These are phyloP conservation scores for Scytalidium lignicola DNA, from an alignment of 2,329 filamentous ascomycete species.

Conservation along the genomic window DNA sequence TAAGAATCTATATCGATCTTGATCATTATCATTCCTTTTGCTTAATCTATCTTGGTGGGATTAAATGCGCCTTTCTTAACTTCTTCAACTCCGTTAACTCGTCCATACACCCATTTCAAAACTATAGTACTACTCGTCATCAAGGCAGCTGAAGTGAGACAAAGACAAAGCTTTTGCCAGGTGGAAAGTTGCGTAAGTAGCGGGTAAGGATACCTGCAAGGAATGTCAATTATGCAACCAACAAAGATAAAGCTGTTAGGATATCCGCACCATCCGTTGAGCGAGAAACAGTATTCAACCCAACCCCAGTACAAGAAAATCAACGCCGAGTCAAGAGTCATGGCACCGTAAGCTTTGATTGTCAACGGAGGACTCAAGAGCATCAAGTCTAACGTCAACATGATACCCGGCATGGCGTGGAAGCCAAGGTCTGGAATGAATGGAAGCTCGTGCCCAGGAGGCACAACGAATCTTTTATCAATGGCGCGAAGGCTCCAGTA, in stretches of 20 bases:
- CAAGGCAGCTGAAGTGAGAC: slow-evolving; percentile 60
- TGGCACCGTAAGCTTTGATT: slow-evolving; percentile 48
- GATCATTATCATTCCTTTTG: too few species aligned
- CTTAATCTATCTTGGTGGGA: too few species aligned
- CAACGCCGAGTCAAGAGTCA: slow-evolving; percentile 48
- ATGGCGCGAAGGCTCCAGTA: slow-evolving; percentile 63
- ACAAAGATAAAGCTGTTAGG: neutral
- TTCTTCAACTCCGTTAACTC: slow-evolving; percentile 54
- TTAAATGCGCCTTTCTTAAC: slow-evolving; percentile 32
- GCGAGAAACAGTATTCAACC: slow-evolving; percentile 62
- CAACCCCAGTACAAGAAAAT: slow-evolving; percentile 67
- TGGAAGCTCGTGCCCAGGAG: slow-evolving; percentile 47
- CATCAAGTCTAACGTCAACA: slow-evolving; percentile 57
- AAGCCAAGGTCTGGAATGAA: slow-evolving; percentile 54
- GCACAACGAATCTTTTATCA: slow-evolving; percentile 42
- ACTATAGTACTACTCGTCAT: slow-evolving; percentile 67
- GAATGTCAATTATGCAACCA: neutral
- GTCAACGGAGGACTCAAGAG: slow-evolving; percentile 67
- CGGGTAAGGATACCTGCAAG: slow-evolving; percentile 76
- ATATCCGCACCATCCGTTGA: slow-evolving; percentile 52
- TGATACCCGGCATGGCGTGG: slow-evolving; percentile 56
- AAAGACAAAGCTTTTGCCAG: slow-evolving; percentile 61
- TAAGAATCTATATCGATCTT: too few species aligned
- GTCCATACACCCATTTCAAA: slow-evolving; percentile 66
- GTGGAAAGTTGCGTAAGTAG: slow-evolving; percentile 67